Evolutionary conservation across 2,329 filamentous ascomycete genomes (phyloP).

Genomic region (Phyllosticta ampelicida): DNA sequence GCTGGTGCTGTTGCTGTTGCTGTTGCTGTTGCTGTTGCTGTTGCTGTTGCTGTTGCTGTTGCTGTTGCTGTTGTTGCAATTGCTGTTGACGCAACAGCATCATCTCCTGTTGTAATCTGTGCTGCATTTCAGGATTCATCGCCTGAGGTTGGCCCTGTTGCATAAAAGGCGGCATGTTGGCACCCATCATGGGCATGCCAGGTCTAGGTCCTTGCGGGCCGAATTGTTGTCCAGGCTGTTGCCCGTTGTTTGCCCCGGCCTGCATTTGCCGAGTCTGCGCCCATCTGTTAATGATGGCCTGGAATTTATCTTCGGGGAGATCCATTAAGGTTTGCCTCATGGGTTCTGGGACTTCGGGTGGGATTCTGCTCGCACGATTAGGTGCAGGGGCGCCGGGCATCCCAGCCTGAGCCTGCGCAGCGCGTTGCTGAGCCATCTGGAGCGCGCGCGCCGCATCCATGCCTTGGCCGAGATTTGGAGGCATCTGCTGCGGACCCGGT

Average conservation of each 20-base stretch:
- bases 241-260: neutral
- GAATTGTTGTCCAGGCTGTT: slow-evolving; percentile 22
- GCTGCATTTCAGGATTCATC: neutral
- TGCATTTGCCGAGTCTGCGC: neutral
- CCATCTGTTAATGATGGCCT: neutral
- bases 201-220: slow-evolving; percentile 15
- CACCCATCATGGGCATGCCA: slow-evolving; percentile 20
- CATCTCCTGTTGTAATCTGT: slow-evolving; percentile 12
- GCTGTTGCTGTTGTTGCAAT: slow-evolving; percentile 16
- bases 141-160: slow-evolving; percentile 16
- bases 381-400: slow-evolving; percentile 20
- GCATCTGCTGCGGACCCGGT: slow-evolving; percentile 26
- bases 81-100: slow-evolving; percentile 18
- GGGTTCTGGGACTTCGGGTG: slow-evolving; percentile 19
- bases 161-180: slow-evolving; percentile 20
- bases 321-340: slow-evolving; percentile 25
- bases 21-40: slow-evolving; percentile 9
- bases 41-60: slow-evolving; percentile 18
- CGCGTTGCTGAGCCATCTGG: slow-evolving; percentile 26
- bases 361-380: slow-evolving; percentile 25
- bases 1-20: slow-evolving; percentile 25
- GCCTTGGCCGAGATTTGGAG: slow-evolving; percentile 15
- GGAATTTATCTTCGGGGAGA: slow-evolving; percentile 25
- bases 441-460: slow-evolving; percentile 21
- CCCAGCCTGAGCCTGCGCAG: slow-evolving; percentile 17